Evolutionary conservation across 257 asterid species (phyloP).

Genomic region (Gentiana macrophylla): DNA sequence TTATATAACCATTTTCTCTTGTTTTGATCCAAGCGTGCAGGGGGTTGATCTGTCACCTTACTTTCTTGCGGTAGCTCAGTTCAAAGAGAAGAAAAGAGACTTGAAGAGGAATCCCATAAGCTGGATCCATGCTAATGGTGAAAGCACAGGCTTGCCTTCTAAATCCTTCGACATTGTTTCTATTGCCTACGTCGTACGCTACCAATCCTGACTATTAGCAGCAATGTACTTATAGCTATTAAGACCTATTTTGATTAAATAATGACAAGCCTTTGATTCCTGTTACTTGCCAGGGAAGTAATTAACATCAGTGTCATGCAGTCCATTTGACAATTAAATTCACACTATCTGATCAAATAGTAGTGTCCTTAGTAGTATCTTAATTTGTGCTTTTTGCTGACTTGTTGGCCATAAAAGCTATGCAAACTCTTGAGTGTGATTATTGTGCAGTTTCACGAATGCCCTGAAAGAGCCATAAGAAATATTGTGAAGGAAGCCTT

Average conservation of each 20-base stretch:
- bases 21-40: constrained; percentile 17
- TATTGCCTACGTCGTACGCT: constrained; percentile 72
- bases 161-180: constrained; percentile 80
- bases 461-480: constrained; percentile 82
- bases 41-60: constrained; percentile 89
- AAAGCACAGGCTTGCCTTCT: constrained; percentile 80
- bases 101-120: constrained; percentile 28
- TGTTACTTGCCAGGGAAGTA: too few relatives aligned
- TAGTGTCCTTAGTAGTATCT: too few relatives aligned
- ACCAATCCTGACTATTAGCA: not conserved
- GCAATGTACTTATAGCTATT: too few relatives aligned
- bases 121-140: constrained; percentile 90
- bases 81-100: constrained; percentile 46
- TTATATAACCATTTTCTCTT: constrained; percentile 6
- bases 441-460: constrained; percentile 69
- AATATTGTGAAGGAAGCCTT: constrained; percentile 67
- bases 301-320: not conserved
- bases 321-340: too few relatives aligned
- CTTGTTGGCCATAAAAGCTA: too few relatives aligned
- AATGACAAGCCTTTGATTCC: too few relatives aligned
- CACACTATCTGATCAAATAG: too few relatives aligned
- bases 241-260: too few relatives aligned
- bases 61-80: constrained; percentile 81
- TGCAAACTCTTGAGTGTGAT: too few relatives aligned
- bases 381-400: too few relatives aligned